Percentiles rank a stretch among this genome's conserved stretches.
phyloP scores from a whole-genome alignment of 495 filamentous ascomycete genomes.

The Tuber melanosporum region DNA sequence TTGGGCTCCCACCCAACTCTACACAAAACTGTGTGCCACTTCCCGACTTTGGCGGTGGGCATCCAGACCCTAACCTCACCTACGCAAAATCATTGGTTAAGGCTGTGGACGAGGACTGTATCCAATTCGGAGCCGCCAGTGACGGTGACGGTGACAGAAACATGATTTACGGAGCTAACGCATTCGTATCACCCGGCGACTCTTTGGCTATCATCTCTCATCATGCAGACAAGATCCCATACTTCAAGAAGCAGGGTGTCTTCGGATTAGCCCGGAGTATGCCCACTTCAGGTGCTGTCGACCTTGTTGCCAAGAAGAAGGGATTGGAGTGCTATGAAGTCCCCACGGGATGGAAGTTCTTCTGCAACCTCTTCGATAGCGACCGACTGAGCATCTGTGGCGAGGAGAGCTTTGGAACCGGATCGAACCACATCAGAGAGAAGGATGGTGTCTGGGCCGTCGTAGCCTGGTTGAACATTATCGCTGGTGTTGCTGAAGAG shows the following conservation, averaged over 20 bases:
- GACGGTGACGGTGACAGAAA: slow-evolving; percentile 98
- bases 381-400: slow-evolving; percentile 98
- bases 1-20: slow-evolving; percentile 67
- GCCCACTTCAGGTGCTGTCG: slow-evolving; percentile 92
- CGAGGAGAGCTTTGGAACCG: slow-evolving; percentile 95
- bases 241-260: slow-evolving; percentile 94
- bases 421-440: slow-evolving; percentile 98
- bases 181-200: slow-evolving; percentile 95
- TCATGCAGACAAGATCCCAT: slow-evolving; percentile 88
- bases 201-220: slow-evolving; percentile 96
- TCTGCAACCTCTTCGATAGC: slow-evolving; percentile 95
- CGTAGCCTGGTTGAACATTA: slow-evolving; percentile 97
- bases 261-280: slow-evolving; percentile 92
- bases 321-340: slow-evolving; percentile 91
- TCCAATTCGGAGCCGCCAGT: slow-evolving; percentile 93
- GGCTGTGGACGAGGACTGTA: slow-evolving; percentile 78
- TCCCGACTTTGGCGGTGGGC: slow-evolving; percentile 91
- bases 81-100: slow-evolving; percentile 94
- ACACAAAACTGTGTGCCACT: slow-evolving; percentile 89
- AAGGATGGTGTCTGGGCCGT: slow-evolving; percentile 98
- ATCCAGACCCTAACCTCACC: slow-evolving; percentile 97
- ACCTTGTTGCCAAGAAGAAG: slow-evolving; percentile 90
- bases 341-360: slow-evolving; percentile 99
- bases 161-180: slow-evolving; percentile 98
- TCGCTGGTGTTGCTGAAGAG: slow-evolving; percentile 83